Conservation (phyloP, 1,284 basidiomycete genomes). For the Fomitopsis schrenkii region DNA sequence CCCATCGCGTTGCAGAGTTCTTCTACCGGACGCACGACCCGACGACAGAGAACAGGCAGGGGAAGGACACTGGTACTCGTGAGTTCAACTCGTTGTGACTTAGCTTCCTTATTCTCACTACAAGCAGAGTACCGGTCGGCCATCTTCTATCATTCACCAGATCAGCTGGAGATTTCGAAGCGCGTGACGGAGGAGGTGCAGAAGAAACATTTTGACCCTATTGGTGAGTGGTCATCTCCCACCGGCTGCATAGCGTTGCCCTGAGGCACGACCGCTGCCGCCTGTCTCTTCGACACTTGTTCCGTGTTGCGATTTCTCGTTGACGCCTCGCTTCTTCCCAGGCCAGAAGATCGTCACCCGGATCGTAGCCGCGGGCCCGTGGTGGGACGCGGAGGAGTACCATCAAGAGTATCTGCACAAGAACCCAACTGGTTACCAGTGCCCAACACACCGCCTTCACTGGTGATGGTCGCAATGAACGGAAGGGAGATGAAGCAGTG, state of each 20-base stretch:
- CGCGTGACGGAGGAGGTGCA: slow-evolving; percentile 85
- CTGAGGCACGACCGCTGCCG: too few species aligned
- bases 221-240: slow-evolving; percentile 29
- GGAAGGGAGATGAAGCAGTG: neutral
- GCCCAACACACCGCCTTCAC: slow-evolving; percentile 47
- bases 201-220: slow-evolving; percentile 76
- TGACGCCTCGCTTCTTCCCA: slow-evolving; percentile 2
- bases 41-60: slow-evolving; percentile 79
- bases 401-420: slow-evolving; percentile 84
- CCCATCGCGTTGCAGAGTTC: slow-evolving; percentile 58
- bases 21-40: slow-evolving; percentile 96
- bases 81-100: slow-evolving; percentile 28
- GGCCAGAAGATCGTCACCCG: slow-evolving; percentile 75
- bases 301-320: too few species aligned
- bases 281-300: too few species aligned
- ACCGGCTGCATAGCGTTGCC: too few species aligned
- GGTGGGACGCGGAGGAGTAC: slow-evolving; percentile 85
- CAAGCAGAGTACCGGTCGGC: slow-evolving; percentile 85
- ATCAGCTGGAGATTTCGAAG: slow-evolving; percentile 75
- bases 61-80: slow-evolving; percentile 77
- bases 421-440: slow-evolving; percentile 56
- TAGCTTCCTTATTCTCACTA: neutral
- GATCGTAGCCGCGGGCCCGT: slow-evolving; percentile 60
- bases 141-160: slow-evolving; percentile 80
- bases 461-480: slow-evolving; percentile 32